These are phyloP conservation scores for Septoria petroselini DNA, from an alignment of 2,329 filamentous ascomycete genomes.

Conservation along the genomic window DNA sequence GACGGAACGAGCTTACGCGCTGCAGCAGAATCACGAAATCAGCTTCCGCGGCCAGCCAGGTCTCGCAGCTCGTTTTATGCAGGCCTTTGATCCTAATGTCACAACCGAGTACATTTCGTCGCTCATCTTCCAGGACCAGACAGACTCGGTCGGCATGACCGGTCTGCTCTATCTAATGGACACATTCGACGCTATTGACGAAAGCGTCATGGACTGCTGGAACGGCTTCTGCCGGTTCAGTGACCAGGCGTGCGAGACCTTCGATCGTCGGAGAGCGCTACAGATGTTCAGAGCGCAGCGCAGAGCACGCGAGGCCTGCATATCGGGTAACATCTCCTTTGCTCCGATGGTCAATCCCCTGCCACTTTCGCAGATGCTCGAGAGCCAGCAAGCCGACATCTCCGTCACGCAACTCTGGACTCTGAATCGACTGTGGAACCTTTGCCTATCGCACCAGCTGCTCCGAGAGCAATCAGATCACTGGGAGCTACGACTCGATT, in stretches of 20 bases:
- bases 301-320: conserved; percentile 31
- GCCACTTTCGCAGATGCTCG: conserved; percentile 29
- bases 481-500: conserved; percentile 40
- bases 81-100: conserved; percentile 41
- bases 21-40: conserved; percentile 44
- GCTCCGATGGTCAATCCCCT: conserved; percentile 36
- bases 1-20: conserved; percentile 42
- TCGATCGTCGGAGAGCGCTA: conserved; percentile 37
- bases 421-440: conserved; percentile 44
- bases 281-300: conserved; percentile 36
- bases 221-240: conserved; percentile 40
- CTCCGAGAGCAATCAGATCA: conserved; percentile 39
- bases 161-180: conserved; percentile 46
- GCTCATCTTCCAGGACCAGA: conserved; percentile 45
- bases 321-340: conserved; percentile 41
- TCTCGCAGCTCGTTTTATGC: conserved; percentile 42
- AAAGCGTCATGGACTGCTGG: conserved; percentile 46
- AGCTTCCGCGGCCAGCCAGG: conserved; percentile 44
- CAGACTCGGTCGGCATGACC: conserved; percentile 43
- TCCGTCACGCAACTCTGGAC: conserved; percentile 46
- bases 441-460: conserved; percentile 43
- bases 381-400: conserved; percentile 45
- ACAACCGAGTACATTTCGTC: conserved; percentile 36
- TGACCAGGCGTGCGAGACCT: conserved; percentile 35
- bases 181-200: conserved; percentile 45